Evolutionary conservation across 139 green algal genomes (phyloP).

Genomic region (Mesostigma viride): DNA sequence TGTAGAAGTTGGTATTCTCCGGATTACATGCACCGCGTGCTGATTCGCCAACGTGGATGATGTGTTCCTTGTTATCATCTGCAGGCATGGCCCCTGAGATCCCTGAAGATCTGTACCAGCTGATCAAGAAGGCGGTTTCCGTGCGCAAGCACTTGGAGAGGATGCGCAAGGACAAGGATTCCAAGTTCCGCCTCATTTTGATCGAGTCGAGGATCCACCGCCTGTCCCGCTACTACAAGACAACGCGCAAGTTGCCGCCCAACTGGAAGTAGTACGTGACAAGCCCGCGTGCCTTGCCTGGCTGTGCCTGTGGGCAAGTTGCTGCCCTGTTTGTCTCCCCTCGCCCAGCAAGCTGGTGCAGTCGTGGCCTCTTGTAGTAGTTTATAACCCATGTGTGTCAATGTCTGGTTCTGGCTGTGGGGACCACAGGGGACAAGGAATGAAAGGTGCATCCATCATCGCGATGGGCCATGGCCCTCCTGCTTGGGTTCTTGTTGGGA

Average conservation of each 20-base stretch:
- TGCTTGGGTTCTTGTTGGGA: too few relatives aligned
- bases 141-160: conserved; percentile 97
- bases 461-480: too few relatives aligned
- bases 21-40: background rate
- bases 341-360: too few relatives aligned
- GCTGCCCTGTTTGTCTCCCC: background rate
- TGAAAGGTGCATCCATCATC: too few relatives aligned
- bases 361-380: too few relatives aligned
- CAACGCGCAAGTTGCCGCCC: conserved; percentile 59
- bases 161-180: conserved; percentile 93
- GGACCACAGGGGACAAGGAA: too few relatives aligned
- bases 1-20: too few relatives aligned
- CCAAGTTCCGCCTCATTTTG: conserved; percentile 54
- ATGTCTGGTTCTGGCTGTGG: too few relatives aligned
- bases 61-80: background rate
- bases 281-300: conserved; percentile 75
- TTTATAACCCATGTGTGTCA: too few relatives aligned
- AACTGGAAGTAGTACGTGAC: conserved; percentile 97
- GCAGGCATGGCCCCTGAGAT: conserved; percentile 84
- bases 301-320: conserved; percentile 33
- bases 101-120: conserved; percentile 95
- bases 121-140: conserved; percentile 96
- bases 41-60: too few relatives aligned
- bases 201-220: conserved; percentile 93
- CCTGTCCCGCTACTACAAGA: conserved; percentile 96